phyloP scores from a whole-genome alignment of 768 basidiomycete species.

The Boletus rufocinnamomeus region DNA sequence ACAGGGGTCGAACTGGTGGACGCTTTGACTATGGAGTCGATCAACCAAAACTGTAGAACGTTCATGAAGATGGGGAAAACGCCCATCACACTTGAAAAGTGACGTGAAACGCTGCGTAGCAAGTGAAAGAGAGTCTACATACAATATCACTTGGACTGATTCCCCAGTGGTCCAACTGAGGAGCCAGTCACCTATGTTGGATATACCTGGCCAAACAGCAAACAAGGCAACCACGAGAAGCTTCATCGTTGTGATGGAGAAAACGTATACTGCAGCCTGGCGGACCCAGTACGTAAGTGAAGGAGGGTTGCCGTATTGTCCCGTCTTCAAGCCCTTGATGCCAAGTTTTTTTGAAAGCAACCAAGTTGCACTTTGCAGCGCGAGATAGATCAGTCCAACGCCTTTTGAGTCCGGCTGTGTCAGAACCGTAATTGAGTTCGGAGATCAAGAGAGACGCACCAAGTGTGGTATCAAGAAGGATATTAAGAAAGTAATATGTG shows the following conservation, averaged over 20 bases:
- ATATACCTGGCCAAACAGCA: constrained; percentile 66
- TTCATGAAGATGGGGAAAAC: constrained; percentile 90
- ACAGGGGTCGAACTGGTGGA: constrained; percentile 43
- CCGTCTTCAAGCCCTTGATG: constrained; percentile 79
- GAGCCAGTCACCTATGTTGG: constrained; percentile 81
- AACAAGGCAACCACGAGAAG: constrained; percentile 81
- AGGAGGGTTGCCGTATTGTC: constrained; percentile 87
- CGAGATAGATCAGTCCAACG: constrained; percentile 77
- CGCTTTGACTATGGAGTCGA: constrained; percentile 90
- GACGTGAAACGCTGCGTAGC: constrained; percentile 10
- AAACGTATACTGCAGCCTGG: constrained; percentile 81
- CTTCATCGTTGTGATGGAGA: constrained; percentile 86
- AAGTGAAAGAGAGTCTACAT: constrained; percentile 34
- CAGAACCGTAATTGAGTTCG: constrained; percentile 5
- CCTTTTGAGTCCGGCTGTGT: constrained; percentile 42
- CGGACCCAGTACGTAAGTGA: constrained; percentile 69
- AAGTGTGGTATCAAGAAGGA: constrained; percentile 73
- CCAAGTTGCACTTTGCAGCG: constrained; percentile 63
- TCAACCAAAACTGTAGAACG: constrained; percentile 90
- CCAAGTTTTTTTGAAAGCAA: constrained; percentile 63
- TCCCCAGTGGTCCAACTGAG: constrained; percentile 77
- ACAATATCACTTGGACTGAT: constrained; percentile 79
- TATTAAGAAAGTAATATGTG: constrained; percentile 89
- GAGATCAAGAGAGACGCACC: constrained; percentile 50
- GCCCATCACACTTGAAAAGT: constrained; percentile 72